Base-by-base conservation (phyloP, 116 monocot genomes). In the Thalassia testudinum region DNA sequence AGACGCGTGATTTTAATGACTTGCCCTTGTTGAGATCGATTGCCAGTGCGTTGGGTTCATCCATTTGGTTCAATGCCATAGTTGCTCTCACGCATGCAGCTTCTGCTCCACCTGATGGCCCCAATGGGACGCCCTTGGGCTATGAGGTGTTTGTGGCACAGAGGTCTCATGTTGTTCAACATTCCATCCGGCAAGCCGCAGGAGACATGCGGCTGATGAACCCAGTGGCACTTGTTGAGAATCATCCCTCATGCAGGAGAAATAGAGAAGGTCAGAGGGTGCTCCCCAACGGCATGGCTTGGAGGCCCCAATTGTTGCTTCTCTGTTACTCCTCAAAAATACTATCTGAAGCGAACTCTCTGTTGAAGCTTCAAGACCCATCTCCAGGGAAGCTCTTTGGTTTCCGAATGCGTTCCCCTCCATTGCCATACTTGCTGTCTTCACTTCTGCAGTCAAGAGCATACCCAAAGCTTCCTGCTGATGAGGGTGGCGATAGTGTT, bases 1-100 rank as follows among this genome's bases (percentile, higher is more conserved):
- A 83, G 59, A 87, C 83, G 37, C 69, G 71, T 40, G 87, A 92
- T 69, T 74, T 83, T 38, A 87, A 92, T 65, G 87, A 92, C 68
- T 61, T 83, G 60, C 92, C 87, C 60, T 55, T 92, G 21, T 38
- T 92, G 27, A 87, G 51, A 42, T 72, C 87, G 0, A 83, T 92
- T 56, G 67, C 80, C 6, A 60, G 56, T 20, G 52, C 53, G 38
- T 55, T 87, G 42, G 92, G 87, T 42, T 73, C 83, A 7, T 80
- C 87, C 17, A 75, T 83, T n/a, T 92, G 92, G 92, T 80, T 78
- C 56, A 92, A 87, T 57, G 80, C 80, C 20, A 83, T 92, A 52
- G 78, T 83, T 65, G 86, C 80, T 66, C 83, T 92, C 51, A 87
- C 87, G 1, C 87, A 87, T 69, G 83, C 78, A 43, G 83, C 78